These are phyloP conservation scores for Leccinum disarticulatum DNA, from an alignment of 768 basidiomycete species.

Conservation along the genomic window DNA sequence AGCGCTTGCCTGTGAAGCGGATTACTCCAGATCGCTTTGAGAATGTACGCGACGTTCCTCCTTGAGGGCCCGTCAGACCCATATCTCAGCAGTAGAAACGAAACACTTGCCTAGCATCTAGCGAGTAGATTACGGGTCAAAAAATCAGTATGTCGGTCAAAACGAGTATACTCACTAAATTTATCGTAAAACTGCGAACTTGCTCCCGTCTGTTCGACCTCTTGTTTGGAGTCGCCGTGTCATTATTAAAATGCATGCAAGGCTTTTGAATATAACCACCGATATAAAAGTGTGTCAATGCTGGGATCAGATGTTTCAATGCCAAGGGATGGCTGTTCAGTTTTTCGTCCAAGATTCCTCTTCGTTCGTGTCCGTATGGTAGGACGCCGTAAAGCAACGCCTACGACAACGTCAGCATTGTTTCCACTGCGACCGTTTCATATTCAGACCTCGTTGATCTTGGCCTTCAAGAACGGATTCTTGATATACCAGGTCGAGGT, in stretches of 20 bases:
- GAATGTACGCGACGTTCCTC: conserved; percentile 82
- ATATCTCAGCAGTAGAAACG: background rate
- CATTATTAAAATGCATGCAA: background rate
- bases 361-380: conserved; percentile 60
- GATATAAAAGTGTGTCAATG: conserved; percentile 92
- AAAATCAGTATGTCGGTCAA: conserved; percentile 8
- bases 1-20: conserved; percentile 86
- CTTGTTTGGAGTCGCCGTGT: conserved; percentile 39
- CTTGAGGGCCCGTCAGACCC: conserved; percentile 39
- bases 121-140: background rate
- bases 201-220: conserved; percentile 96
- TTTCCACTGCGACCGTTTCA: background rate
- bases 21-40: conserved; percentile 92
- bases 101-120: conserved; percentile 55
- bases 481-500: conserved; percentile 97
- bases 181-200: conserved; percentile 99
- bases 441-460: conserved; percentile 81
- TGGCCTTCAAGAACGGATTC: conserved; percentile 96
- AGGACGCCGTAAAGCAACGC: conserved; percentile 73
- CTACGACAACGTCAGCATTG: conserved; percentile 36
- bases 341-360: conserved; percentile 77
- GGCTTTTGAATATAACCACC: conserved; percentile 46
- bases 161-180: conserved; percentile 65
- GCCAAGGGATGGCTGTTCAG: conserved; percentile 85
- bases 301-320: conserved; percentile 84